Base-by-base conservation (phyloP, 768 basidiomycete species). In the Tulasnella sp. region DNA sequence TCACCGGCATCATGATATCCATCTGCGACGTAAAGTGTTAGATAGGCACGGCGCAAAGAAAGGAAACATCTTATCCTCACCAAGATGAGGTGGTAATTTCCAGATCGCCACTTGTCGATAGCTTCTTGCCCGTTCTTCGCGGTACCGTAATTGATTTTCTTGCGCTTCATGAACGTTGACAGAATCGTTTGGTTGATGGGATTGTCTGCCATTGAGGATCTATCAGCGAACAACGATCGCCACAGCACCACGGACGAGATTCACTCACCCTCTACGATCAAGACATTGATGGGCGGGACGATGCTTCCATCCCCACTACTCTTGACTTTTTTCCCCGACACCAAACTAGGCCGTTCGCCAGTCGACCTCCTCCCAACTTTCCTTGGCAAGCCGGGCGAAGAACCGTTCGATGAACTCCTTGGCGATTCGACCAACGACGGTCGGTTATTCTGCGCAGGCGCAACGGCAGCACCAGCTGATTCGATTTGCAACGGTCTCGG, bases 1-100 rank as follows among this genome's bases (percentile, higher is more conserved):
- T 99, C 82, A 99, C 92, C 12, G 98, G 98, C 91, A 99, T 96
- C 86, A 99, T 97, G 77, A 99, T 99, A 87, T 99, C 98, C 98
- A 99, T 99, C 97, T 98, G 48, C 19, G 56, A 12, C 8, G 82
- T 4, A 80, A 44, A 52, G 75, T 73, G 21, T 81, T 74, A 40
- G 73, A 74, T 44, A 16, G 39, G 3, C 42, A 72, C n/a, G 40
- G 39, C 1, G 52, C 39, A 12, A 1, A n/a, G n/a, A 40, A 40
- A n/a, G 16, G 9, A 19, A 3, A 24, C 39, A 46, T 72, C 73
- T 18, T 14, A 24, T 40, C 87, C 94, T 82, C 81, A 98, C 97
- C 86, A 99, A 86, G 77, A 99, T 98, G 74, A 99, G 88, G 87
- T 99, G 97, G 86, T 98, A 99, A 75, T 88, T 91, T 31, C 97